Percentiles rank a stretch among this genome's conserved stretches.
These are phyloP conservation scores for Astrocystis sublimbata DNA, from an alignment of 495 filamentous ascomycete genomes.

Conservation along the genomic window DNA sequence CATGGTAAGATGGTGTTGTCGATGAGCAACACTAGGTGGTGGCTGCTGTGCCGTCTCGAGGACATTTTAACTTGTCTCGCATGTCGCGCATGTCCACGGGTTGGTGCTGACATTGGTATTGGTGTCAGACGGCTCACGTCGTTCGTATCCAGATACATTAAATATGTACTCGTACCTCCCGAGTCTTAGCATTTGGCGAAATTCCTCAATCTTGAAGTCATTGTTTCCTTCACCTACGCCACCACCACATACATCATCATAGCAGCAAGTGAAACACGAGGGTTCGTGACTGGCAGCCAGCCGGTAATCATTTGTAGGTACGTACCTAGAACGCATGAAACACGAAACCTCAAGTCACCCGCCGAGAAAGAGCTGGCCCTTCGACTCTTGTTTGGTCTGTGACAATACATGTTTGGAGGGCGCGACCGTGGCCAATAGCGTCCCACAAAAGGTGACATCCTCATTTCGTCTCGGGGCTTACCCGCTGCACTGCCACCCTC, in stretches of 20 bases:
- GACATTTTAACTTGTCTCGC: too few species aligned
- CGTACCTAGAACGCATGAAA: neutral
- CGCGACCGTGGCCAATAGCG: constrained; percentile 1
- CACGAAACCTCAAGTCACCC: constrained; percentile 2
- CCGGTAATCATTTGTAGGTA: too few species aligned
- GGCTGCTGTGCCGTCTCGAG: too few species aligned
- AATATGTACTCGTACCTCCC: neutral
- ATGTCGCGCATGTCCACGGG: too few species aligned
- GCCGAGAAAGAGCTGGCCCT: too few species aligned
- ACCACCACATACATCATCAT: too few species aligned
- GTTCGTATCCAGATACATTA: neutral
- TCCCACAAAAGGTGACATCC: neutral
- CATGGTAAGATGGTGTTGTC: too few species aligned
- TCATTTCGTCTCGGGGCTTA: constrained; percentile 12
- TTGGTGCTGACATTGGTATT: neutral
- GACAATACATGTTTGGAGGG: constrained; percentile 14
- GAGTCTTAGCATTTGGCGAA: too few species aligned
- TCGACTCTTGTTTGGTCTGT: neutral
- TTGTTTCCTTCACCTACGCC: too few species aligned
- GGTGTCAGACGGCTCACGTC: too few species aligned
- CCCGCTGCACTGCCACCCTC: constrained; percentile 15
- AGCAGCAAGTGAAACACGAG: constrained; percentile 7
- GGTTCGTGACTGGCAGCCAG: constrained; percentile 1
- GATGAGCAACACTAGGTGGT: too few species aligned
- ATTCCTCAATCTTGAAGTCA: too few species aligned